Evolutionary conservation across 2,329 filamentous ascomycete genomes (phyloP).

Genomic region (Curvularia lunata): DNA sequence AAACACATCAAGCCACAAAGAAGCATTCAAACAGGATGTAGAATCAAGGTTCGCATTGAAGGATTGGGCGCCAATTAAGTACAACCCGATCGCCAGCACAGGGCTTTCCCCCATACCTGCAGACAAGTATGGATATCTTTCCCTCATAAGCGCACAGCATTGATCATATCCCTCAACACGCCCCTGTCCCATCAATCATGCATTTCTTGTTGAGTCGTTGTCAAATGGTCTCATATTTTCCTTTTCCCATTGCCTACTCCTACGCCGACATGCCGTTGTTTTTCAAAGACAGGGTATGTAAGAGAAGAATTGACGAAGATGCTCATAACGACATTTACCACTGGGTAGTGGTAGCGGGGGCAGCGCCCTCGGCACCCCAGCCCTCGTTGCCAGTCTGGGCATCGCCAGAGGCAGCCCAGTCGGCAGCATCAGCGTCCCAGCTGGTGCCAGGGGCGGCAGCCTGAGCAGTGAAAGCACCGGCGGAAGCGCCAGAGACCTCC

Average conservation of each 20-base stretch:
- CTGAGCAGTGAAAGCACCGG: slow-evolving; percentile 65
- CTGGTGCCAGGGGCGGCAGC: slow-evolving; percentile 68
- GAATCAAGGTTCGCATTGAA: slow-evolving; percentile 35
- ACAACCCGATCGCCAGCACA: slow-evolving; percentile 81
- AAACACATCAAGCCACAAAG: background rate
- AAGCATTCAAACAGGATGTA: slow-evolving; percentile 4
- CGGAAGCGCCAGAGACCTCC: slow-evolving; percentile 74
- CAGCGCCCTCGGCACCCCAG: slow-evolving; percentile 55
- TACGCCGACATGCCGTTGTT: slow-evolving; percentile 36
- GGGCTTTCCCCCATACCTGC: slow-evolving; percentile 87
- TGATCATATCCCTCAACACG: slow-evolving; percentile 41
- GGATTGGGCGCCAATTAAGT: slow-evolving; percentile 81
- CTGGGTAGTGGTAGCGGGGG: slow-evolving; percentile 43
- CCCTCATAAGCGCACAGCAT: slow-evolving; percentile 88
- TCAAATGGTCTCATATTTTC: slow-evolving; percentile 34
- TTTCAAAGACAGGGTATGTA: slow-evolving; percentile 47
- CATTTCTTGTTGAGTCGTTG: slow-evolving; percentile 18
- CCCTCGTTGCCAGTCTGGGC: slow-evolving; percentile 58
- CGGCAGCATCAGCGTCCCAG: slow-evolving; percentile 68
- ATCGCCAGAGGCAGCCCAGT: slow-evolving; percentile 70
- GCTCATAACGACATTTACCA: slow-evolving; percentile 52
- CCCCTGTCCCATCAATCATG: slow-evolving; percentile 17
- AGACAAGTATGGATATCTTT: slow-evolving; percentile 82
- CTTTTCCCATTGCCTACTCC: slow-evolving; percentile 34
- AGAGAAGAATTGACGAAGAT: slow-evolving; percentile 24